These are phyloP conservation scores for Dactylellina drechsleri DNA, from an alignment of 2,329 filamentous ascomycete genomes.

Conservation along the genomic window DNA sequence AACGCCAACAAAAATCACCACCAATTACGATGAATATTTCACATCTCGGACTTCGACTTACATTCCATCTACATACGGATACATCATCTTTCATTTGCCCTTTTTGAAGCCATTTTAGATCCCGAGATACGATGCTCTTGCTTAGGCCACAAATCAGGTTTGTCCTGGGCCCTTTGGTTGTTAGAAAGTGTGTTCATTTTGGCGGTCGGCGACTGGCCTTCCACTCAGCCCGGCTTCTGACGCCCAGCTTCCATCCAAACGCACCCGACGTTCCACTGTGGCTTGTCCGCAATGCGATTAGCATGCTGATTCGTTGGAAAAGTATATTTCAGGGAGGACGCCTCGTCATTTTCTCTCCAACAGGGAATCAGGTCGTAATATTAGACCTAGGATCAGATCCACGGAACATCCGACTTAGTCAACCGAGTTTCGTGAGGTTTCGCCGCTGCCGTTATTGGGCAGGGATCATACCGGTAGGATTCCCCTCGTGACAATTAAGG, in stretches of 20 bases:
- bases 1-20: conserved; percentile 3
- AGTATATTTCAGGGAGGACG: conserved; percentile 7
- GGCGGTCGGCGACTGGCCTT: conserved; percentile 12
- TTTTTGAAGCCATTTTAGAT: neutral
- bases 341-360: conserved; percentile 17
- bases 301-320: conserved; percentile 18
- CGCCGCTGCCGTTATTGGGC: too few species aligned
- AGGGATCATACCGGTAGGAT: too few species aligned
- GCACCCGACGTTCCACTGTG: conserved; percentile 24
- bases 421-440: neutral
- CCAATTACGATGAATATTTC: neutral
- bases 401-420: neutral
- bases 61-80: neutral
- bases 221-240: conserved; percentile 7
- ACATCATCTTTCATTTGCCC: too few species aligned
- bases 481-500: too few species aligned
- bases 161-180: neutral
- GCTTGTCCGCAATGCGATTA: conserved; percentile 39
- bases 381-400: neutral
- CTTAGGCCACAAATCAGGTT: too few species aligned
- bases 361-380: neutral
- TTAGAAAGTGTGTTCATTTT: neutral
- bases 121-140: too few species aligned
- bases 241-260: conserved; percentile 17
- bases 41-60: neutral